phyloP scores from a whole-genome alignment of 179 eudicot species.

The Sideroxylon spinosum region DNA sequence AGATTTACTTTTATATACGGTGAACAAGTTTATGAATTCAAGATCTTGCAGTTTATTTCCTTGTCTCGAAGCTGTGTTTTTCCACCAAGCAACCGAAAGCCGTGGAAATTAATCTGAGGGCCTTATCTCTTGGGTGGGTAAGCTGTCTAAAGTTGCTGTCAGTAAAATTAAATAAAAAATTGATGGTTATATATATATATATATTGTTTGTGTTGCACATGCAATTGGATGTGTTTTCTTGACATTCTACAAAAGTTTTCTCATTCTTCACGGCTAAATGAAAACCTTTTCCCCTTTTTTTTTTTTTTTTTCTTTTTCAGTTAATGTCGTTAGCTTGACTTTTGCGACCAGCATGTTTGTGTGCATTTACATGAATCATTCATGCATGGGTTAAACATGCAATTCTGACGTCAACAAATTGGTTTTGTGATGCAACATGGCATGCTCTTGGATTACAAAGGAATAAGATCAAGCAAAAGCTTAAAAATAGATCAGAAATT shows the following conservation, averaged over 20 bases:
- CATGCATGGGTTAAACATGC: too few relatives aligned
- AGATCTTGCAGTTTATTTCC: conserved; percentile 16
- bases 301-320: not conserved
- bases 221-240: not conserved
- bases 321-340: not conserved
- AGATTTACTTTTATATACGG: not conserved
- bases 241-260: not conserved
- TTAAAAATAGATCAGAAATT: too few relatives aligned
- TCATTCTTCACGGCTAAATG: not conserved
- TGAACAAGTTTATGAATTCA: conserved; percentile 4
- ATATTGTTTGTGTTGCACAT: not conserved
- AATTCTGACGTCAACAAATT: too few relatives aligned
- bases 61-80: conserved; percentile 12
- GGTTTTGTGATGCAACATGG: too few relatives aligned
- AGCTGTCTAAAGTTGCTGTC: not conserved
- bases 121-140: not conserved
- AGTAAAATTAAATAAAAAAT: too few relatives aligned
- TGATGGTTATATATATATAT: too few relatives aligned
- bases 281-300: not conserved
- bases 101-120: not conserved
- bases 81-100: conserved; percentile 6
- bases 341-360: too few relatives aligned
- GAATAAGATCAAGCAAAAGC: too few relatives aligned
- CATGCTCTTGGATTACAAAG: too few relatives aligned
- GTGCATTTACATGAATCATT: too few relatives aligned